These are phyloP conservation scores for Calonectria pseudoreteaudii DNA, from an alignment of 2,329 filamentous ascomycete species.

Conservation along the genomic window DNA sequence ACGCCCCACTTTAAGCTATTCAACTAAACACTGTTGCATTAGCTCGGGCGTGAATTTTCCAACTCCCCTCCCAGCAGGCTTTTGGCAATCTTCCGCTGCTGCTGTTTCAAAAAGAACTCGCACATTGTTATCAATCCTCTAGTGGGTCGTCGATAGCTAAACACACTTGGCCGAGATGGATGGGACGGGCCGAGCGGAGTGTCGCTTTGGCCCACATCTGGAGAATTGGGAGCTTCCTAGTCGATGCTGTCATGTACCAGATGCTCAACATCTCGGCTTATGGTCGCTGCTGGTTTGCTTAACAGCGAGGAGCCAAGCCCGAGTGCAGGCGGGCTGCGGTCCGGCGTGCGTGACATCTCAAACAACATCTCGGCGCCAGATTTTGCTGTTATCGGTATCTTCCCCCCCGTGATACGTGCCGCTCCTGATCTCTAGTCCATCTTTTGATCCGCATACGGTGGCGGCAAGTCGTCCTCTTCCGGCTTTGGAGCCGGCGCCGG, in stretches of 20 bases:
- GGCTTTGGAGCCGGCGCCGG: not conserved
- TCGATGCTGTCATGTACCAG: not conserved
- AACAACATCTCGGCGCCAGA: not conserved
- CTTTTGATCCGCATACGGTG: constrained; percentile 29
- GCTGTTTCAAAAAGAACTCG: not conserved
- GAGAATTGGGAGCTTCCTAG: not conserved
- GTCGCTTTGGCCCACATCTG: not conserved
- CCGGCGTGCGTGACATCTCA: not conserved
- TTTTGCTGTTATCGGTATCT: not conserved
- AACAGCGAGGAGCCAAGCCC: not conserved
- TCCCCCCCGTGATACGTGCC: not conserved
- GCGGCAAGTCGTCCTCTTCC: constrained; percentile 24
- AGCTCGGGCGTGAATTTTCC: not conserved
- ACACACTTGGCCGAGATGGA: not conserved
- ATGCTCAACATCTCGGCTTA: not conserved
- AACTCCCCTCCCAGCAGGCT: not conserved
- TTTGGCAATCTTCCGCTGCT: not conserved
- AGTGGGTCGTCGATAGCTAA: not conserved
- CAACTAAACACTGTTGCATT: not conserved
- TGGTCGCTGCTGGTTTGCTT: not conserved
- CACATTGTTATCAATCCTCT: not conserved
- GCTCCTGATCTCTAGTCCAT: constrained; percentile 33
- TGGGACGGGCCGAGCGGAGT: not conserved
- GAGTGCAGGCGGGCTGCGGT: not conserved
- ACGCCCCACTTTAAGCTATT: constrained; percentile 19